A percentile compares a stretch with the other conserved stretches of the same genome.
These are phyloP conservation scores for Uromyces viciae-fabae DNA, from an alignment of 1,284 basidiomycete species.

Conservation along the genomic window DNA sequence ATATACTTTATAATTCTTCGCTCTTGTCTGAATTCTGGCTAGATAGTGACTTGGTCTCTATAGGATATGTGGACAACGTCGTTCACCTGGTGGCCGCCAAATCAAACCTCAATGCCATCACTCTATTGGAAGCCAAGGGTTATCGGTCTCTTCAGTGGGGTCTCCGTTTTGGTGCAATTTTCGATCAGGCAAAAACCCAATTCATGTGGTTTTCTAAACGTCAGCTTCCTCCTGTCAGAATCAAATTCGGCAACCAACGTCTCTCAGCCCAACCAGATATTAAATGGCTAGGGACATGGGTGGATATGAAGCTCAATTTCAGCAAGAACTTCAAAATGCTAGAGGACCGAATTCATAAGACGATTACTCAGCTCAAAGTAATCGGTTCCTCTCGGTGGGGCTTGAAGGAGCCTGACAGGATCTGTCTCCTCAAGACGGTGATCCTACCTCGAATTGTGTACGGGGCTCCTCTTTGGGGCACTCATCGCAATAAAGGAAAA, in stretches of 20 bases:
- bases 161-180: background rate
- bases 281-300: background rate
- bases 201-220: background rate
- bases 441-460: background rate
- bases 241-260: background rate
- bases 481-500: background rate
- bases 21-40: background rate
- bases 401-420: background rate
- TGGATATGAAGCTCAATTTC: background rate
- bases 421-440: background rate
- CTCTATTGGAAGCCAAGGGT: background rate
- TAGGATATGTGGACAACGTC: slow-evolving; percentile 10
- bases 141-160: background rate
- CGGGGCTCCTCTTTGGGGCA: background rate
- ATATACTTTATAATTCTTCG: slow-evolving; percentile 9
- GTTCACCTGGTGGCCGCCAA: background rate
- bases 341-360: background rate
- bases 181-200: slow-evolving; percentile 1
- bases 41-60: background rate
- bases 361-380: background rate
- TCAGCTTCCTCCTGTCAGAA: background rate
- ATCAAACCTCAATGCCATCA: too few species aligned
- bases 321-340: background rate
- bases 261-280: background rate
- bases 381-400: background rate